A percentile compares a stretch with the other conserved stretches of the same genome.
These are phyloP conservation scores for Mortierella sp. DNA, from an alignment of 371 early-diverging fungal species.

Conservation along the genomic window DNA sequence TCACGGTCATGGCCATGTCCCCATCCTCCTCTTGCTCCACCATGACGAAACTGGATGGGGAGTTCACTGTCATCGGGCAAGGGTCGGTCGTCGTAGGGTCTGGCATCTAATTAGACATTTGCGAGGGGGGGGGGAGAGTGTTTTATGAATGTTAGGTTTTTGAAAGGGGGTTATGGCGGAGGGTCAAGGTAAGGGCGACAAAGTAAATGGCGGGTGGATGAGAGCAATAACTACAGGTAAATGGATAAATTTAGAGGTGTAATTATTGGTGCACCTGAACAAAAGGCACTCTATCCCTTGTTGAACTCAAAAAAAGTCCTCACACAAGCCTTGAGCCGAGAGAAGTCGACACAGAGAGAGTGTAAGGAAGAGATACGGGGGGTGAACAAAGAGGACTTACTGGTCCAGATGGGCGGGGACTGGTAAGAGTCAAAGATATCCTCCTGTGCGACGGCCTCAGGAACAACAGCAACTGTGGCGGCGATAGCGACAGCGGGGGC, in stretches of 20 bases:
- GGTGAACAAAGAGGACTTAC: slow-evolving; percentile 12
- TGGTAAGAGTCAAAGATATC: slow-evolving; percentile 24
- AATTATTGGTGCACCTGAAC: slow-evolving; percentile 7
- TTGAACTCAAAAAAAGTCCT: not conserved
- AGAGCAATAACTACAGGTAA: not conserved
- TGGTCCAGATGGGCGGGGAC: slow-evolving; percentile 50
- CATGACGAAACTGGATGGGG: slow-evolving; percentile 33
- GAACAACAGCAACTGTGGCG: not conserved
- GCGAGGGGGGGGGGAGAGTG: not conserved
- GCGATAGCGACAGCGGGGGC: slow-evolving; percentile 4
- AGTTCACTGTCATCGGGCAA: slow-evolving; percentile 10
- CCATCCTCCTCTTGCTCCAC: slow-evolving; percentile 38
- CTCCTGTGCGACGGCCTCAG: slow-evolving; percentile 11
- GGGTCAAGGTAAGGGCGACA: not conserved
- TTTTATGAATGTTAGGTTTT: not conserved
- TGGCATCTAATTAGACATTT: not conserved
- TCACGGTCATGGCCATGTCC: slow-evolving; percentile 24
- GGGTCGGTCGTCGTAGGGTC: not conserved
- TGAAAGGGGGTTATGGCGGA: not conserved
- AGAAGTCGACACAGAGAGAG: not conserved
- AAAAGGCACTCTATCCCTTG: not conserved
- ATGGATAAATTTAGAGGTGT: slow-evolving; percentile 5
- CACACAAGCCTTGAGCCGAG: not conserved
- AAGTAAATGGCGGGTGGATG: not conserved
- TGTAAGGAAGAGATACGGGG: not conserved